A percentile compares a stretch with the other conserved stretches of the same genome.
These are phyloP conservation scores for Colletotrichum cordylinicola DNA, from an alignment of 2,329 filamentous ascomycete genomes.

Conservation along the genomic window DNA sequence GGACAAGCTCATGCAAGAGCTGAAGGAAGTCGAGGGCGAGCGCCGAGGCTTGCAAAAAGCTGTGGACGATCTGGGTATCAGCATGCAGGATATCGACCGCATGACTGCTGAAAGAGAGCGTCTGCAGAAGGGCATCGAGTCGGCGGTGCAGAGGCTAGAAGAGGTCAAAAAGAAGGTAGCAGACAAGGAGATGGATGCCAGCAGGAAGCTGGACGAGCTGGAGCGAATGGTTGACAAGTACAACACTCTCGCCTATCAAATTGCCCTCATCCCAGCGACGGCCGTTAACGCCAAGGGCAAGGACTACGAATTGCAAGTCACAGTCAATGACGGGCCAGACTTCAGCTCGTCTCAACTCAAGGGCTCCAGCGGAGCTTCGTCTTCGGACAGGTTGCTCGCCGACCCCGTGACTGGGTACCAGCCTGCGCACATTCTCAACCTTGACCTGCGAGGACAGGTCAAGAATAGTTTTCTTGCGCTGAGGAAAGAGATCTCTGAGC, in stretches of 20 bases:
- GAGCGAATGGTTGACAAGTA: slow-evolving; percentile 89
- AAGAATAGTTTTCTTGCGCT: slow-evolving; percentile 80
- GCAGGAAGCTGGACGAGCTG: slow-evolving; percentile 86
- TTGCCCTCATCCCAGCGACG: slow-evolving; percentile 84
- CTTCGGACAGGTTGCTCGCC: slow-evolving; percentile 76
- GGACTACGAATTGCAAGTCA: slow-evolving; percentile 84
- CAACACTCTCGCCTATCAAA: slow-evolving; percentile 94
- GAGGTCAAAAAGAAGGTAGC: slow-evolving; percentile 83
- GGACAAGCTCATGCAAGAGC: slow-evolving; percentile 75
- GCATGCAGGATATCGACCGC: slow-evolving; percentile 97
- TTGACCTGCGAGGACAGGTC: slow-evolving; percentile 84
- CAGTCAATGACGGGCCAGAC: slow-evolving; percentile 79
- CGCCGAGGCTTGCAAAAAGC: slow-evolving; percentile 79
- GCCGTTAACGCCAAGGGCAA: slow-evolving; percentile 85
- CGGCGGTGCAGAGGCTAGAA: slow-evolving; percentile 76
- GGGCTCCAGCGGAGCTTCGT: slow-evolving; percentile 50
- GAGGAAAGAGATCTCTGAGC: slow-evolving; percentile 90
- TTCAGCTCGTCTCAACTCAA: slow-evolving; percentile 69
- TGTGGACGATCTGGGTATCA: slow-evolving; percentile 92
- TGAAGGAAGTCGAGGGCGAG: slow-evolving; percentile 84
- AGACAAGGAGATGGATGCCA: slow-evolving; percentile 89
- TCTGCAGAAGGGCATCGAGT: slow-evolving; percentile 86
- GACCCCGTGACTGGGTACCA: slow-evolving; percentile 88
- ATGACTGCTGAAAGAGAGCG: slow-evolving; percentile 96
- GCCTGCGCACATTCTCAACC: slow-evolving; percentile 84